Percentiles rank a stretch among this genome's conserved stretches.
Conservation (phyloP, 257 asterid species). For the Lycium barbarum region DNA sequence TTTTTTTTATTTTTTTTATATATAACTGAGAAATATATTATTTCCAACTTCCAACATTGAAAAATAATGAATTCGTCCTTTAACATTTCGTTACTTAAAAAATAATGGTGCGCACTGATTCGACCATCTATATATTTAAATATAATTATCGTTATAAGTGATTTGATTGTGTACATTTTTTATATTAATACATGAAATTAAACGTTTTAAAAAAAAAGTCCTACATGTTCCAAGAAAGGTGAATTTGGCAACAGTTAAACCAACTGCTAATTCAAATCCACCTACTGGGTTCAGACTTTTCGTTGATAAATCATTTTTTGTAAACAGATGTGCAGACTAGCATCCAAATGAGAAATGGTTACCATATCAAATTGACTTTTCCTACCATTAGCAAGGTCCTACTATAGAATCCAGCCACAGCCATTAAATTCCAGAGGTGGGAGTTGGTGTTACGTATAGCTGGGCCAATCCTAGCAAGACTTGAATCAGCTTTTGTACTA, state of each 20-base stretch:
- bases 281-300: not conserved
- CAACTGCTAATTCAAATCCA: not conserved
- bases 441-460: not conserved
- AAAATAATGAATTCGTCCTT: too few species aligned
- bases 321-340: not conserved
- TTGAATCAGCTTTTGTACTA: not conserved
- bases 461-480: not conserved
- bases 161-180: not conserved
- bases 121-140: too few species aligned
- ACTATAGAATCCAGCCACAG: not conserved
- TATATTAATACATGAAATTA: not conserved
- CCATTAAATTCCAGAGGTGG: not conserved
- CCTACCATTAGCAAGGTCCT: not conserved
- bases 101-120: too few species aligned
- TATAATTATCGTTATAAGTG: not conserved
- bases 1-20: too few species aligned
- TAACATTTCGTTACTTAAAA: too few species aligned
- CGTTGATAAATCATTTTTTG: not conserved
- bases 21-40: too few species aligned
- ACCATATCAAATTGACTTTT: constrained; percentile 1
- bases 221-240: not conserved
- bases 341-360: not conserved
- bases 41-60: too few species aligned
- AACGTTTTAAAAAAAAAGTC: not conserved
- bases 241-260: not conserved